Base-by-base conservation (phyloP, 1,284 basidiomycete species). In the Waitea zeae region DNA sequence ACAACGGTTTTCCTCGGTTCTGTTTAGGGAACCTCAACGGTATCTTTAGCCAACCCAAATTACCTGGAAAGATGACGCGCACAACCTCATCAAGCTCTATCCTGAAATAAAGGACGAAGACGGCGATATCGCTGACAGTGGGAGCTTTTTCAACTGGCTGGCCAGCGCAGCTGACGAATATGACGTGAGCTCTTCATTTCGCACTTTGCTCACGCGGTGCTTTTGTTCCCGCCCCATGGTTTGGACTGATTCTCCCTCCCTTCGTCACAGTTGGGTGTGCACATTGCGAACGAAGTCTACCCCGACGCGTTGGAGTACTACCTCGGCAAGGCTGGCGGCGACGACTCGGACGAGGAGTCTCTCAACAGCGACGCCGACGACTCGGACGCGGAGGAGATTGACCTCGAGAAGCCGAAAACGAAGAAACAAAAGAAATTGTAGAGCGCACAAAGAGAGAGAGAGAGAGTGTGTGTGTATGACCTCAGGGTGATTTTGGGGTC, bases 141-240 rank as follows among this genome's bases (percentile, higher is more conserved):
- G 87, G 37, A 83, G 75, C 48, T 87, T 90, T 61, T 90, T 90
- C 67, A 83, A 86, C 57, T 78, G 76, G 47, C 88, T 90, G 44
- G 83, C 82, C 52, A 51, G 65, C 37, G 60, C 61, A 12, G 49
- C 59, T 19, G 81, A 84, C 47, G 63, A 67, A 7, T 66, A 60
- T 40, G 77, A 82, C 43, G 80, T 82, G 45, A 55, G 75, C 6
- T 20, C 13, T 36, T 40, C 15, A 24, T 18, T 15, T 30, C 20
- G 36, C 17, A 9, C 12, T 9, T 12, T 5, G 12, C 5, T 32
- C 11, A 12, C 18, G 14, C 28, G 19, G 20, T 20, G n/a, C n/a
- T n/a, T n/a, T n/a, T n/a, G n/a, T n/a, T n/a, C n/a, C n/a, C n/a
- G n/a, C n/a, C n/a, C n/a, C n/a, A n/a, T n/a, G n/a, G n/a, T 14